Evolutionary conservation across 2,329 filamentous ascomycete genomes (phyloP), one percentile per base, ranked within the genome.

Genomic region (Colletotrichum siamense): DNA sequence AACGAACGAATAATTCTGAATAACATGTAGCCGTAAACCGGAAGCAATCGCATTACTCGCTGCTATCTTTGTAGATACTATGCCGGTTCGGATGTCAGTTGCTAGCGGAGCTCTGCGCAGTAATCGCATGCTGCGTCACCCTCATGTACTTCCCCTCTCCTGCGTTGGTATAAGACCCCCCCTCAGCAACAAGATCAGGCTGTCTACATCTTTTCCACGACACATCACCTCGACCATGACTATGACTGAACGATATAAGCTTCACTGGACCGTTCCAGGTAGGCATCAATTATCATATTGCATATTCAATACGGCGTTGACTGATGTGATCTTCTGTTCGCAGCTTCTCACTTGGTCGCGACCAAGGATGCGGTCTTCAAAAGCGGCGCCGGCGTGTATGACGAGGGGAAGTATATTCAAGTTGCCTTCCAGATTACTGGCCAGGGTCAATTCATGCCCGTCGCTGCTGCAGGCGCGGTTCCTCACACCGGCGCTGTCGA

Each of bases 401-500:
- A 81, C 6, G 78, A 78, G 5, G 78, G 80, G 8, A 82, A 81
- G 62, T 82, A 82, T 59, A 63, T 78, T 2, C 79, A 81, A 8
- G 79, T 79, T 24, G 77, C 79, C 15, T 83, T 80, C 70, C 79
- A 82, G 10, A 80, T 82, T 5, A 81, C 80, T 13, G 89, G 88
- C 5, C 83, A 82, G 1, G 87, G 87, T 1, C 88, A 90, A 64
- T 91, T 90, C 80, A 81, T 84, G 36, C 88, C 88, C 3, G 73
- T 79, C 6, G 74, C 74, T 0, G 87, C 86, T 2, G 82, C 84
- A 36, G 80, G 82, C 3, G 87, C 88, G 12, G 87, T 87, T 55
- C 89, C 89, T 16, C 81, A 87, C 74, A 88, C 89, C 63, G 89
- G 89, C 8, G 79, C 84, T 18, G 80, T 82, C 5, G 87, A 87